Percentiles rank a stretch among this genome's conserved stretches.
Evolutionary conservation across 2,329 filamentous ascomycete species (phyloP).

Genomic region (Leptographium lundbergii): DNA sequence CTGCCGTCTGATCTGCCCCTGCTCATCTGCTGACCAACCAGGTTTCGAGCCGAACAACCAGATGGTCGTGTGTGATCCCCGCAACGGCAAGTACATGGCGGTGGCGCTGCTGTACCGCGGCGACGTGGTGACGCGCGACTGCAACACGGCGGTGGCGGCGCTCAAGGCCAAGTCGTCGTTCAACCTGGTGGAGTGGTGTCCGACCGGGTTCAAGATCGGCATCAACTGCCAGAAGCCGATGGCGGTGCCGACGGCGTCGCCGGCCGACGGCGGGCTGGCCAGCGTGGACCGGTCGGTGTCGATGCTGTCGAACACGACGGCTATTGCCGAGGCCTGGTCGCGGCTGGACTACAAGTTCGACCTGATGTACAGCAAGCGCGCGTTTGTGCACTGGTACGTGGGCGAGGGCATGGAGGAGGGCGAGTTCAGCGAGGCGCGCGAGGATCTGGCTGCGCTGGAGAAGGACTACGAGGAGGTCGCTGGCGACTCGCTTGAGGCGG

Average conservation of each 20-base stretch:
- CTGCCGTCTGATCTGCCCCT: no score
- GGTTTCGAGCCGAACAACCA: constrained; percentile 70
- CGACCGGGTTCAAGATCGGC: constrained; percentile 63
- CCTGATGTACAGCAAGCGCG: constrained; percentile 67
- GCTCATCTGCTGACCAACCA: constrained; percentile 16
- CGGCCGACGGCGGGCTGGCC: constrained; percentile 45
- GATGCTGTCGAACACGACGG: constrained; percentile 65
- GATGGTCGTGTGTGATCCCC: constrained; percentile 64
- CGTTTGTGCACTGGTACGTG: constrained; percentile 69
- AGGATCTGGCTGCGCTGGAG: constrained; percentile 75
- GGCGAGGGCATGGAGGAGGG: constrained; percentile 89
- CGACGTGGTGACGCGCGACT: constrained; percentile 58
- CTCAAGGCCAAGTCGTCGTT: constrained; percentile 61
- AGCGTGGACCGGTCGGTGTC: constrained; percentile 49
- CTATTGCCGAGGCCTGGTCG: constrained; percentile 62
- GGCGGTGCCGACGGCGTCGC: constrained; percentile 38
- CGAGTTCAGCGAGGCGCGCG: constrained; percentile 77
- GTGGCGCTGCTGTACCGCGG: constrained; percentile 60
- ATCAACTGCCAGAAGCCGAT: constrained; percentile 63
- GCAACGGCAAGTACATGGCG: constrained; percentile 67
- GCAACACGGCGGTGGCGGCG: constrained; percentile 50
- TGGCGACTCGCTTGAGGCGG: constrained; percentile 53
- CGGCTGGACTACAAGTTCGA: constrained; percentile 64
- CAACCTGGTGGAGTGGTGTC: constrained; percentile 66
- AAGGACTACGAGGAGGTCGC: constrained; percentile 82